Evolutionary conservation across 2,329 filamentous ascomycete species (phyloP), one percentile per base, ranked within the genome.

Genomic region (Nemania serpens): DNA sequence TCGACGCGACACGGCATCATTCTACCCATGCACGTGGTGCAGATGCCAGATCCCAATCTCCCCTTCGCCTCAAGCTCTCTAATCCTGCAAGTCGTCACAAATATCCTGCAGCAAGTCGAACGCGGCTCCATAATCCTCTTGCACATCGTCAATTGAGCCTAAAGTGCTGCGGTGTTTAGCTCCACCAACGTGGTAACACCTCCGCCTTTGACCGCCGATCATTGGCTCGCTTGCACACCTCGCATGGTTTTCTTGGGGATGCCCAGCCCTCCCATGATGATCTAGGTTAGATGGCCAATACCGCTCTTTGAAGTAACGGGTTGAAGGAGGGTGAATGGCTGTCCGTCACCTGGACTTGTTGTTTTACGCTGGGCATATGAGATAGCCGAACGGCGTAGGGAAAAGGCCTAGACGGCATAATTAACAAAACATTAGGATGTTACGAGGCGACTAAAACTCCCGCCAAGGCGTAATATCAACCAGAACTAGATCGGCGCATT

Each of bases 121-220:
- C 2, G 17, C 20, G 12, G 33, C 29, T 46, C 42, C 17, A 49
- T 42, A 50, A 18, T 51, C 33, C 17, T 34, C 9, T 15, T 29
- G 25, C 25, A 29, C 25, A 29, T 29, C 66, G 65, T 68, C 69
- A 69, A 72, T 71, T 73, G 65, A 73, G 71, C 70, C 71, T 73
- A 72, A 72, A 69, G 56, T 57, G 45, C 22, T 42, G 37, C 3
- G 17, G 25, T 12, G 20, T 49, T 29, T 57, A 50, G 37, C 61
- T 34, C 48, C 17, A 42, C 61, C n/a, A 55, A 53, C 55, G 54
- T 58, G 63, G 61, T 50, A 48, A 55, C 58, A 68, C 67, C 65
- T 69, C 66, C 69, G 67, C 68, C 59, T 63, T 59, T 56, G 60
- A 57, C 55, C 20, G 43, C 61, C 55, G 59, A 56, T 67, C 64